Evolutionary conservation across 345 rosid genomes (phyloP), one percentile per base, ranked within the genome.

Genomic region (Melaleuca alternifolia): DNA sequence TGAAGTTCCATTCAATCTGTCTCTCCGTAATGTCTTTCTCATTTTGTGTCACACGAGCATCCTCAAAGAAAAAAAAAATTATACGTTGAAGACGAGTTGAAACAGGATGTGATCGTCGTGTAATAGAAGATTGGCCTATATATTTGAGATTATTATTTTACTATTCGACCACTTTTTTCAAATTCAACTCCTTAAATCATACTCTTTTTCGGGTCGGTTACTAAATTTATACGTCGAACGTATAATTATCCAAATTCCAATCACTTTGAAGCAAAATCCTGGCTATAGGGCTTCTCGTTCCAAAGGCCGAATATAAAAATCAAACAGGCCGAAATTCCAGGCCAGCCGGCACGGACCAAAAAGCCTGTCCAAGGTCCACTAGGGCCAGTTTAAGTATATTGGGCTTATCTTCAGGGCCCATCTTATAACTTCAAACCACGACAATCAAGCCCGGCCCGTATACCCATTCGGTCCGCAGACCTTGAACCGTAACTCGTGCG

Each of bases 41-140:
- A 0, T 4, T 12, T 12, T 0, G 0, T 24, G 13, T 56, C 33
- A 11, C 5, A 13, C 0, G 6, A 9, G 4, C 37, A 59, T 13
- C n/a, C 37, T 3, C 18, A 59, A n/a, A 57, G 10, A 57, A 24
- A 56, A 26, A 24, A 41, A 41, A 2, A 41, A 2, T 41, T 26
- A 62, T 15, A 11, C 7, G 3, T 16, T 9, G 6, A 62, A 14
- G 18, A 37, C 4, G 18, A 71, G 0, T 71, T 0, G 1, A 65
- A 12, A 33, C 13, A 9, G 6, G 1, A 0, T 4, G 11, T 18
- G 12, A 65, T 33, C 8, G 6, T 16, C 2, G 2, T 2, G 46
- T 4, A 16, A 18, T 33, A 33, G 24, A 33, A 65, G 12, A 33
- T 65, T 18, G 1, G 13, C 8, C 0, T 33, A 41, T 18, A 65